phyloP scores from a whole-genome alignment of 2,329 filamentous ascomycete species.

The Fusarium globosum region DNA sequence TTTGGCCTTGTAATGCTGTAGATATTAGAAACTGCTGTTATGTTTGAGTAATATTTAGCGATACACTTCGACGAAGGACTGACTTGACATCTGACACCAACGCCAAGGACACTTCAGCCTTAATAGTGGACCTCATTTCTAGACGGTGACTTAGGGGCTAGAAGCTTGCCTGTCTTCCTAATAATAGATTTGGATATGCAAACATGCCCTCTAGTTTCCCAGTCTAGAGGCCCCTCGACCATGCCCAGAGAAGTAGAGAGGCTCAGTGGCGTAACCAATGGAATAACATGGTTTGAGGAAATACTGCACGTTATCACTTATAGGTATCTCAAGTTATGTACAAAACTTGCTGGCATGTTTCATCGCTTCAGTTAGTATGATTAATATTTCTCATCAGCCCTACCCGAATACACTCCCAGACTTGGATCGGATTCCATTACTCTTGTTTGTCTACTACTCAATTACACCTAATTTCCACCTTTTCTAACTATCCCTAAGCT shows the following conservation, averaged over 20 bases:
- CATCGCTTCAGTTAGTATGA: too few species aligned
- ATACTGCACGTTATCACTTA: rapidly evolving
- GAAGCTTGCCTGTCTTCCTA: background rate
- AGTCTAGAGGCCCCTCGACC: background rate
- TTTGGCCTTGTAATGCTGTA: rapidly evolving
- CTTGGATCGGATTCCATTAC: rapidly evolving
- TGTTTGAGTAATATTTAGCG: too few species aligned
- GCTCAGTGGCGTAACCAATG: background rate
- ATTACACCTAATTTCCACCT: rapidly evolving
- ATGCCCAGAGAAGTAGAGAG: background rate
- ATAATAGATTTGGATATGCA: background rate
- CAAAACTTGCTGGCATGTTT: too few species aligned
- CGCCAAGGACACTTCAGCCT: background rate
- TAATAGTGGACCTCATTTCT: background rate
- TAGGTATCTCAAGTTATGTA: too few species aligned
- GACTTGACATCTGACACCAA: too few species aligned
- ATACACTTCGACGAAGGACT: too few species aligned
- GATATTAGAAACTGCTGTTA: rapidly evolving
- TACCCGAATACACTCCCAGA: rapidly evolving
- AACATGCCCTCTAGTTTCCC: background rate
- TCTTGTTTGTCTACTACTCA: background rate
- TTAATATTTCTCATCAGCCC: rapidly evolving
- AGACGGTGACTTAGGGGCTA: background rate
- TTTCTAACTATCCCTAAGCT: rapidly evolving
- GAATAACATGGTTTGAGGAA: background rate